Base-by-base conservation (phyloP, 2,329 filamentous ascomycete species). In the Geosmithia putterillii region DNA sequence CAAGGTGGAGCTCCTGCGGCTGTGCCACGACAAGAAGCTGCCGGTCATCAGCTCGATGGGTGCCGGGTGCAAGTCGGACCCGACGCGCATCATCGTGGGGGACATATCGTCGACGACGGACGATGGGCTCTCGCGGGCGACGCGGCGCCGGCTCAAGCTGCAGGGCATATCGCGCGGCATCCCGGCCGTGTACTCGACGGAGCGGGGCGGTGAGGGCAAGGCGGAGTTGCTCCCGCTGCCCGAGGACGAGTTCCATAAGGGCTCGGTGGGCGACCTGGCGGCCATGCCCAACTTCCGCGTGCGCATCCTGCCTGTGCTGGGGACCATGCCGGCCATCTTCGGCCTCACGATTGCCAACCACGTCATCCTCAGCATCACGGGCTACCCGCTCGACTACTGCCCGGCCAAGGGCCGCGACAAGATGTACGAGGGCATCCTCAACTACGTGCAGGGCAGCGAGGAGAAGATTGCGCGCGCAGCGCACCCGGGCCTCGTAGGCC, bases 291-390 rank as follows among this genome's bases (percentile, higher is more conserved):
- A 95, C 57, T 98, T 98, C 61, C 76, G 92, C 20, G 86, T 95
- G 9, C 76, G 92, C n/a, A 98, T 98, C 45, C 64, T 98, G 8
- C 92, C 92, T 0, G 92, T 98, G 0, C 67, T 98, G 3, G 92
- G 92, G 1, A 98, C 92, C 0, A 95, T 98, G 89, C 92, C 92
- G 0, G 90, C 92, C 2, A 82, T 96, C 1, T 98, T 98, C 59
- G 92, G 92, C 8, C 84, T 95, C 44, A 85, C 83, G 0, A 78
- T 86, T 8, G 92, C 92, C 4, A 98, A 96, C 62, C 87, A 96
- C 57, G 79, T 96, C 46, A 90, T 98, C 50, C 73, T 94, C 44
- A 77, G 79, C 45, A 76, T 96, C 40, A 69, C 74, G 6, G 85
- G 81, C 7, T 98, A 98, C 54, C 92, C 92, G 0, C 76, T 83